A percentile compares a stretch with the other conserved stretches of the same genome.
phyloP scores from a whole-genome alignment of 768 basidiomycete species.

The Russula sp. region DNA sequence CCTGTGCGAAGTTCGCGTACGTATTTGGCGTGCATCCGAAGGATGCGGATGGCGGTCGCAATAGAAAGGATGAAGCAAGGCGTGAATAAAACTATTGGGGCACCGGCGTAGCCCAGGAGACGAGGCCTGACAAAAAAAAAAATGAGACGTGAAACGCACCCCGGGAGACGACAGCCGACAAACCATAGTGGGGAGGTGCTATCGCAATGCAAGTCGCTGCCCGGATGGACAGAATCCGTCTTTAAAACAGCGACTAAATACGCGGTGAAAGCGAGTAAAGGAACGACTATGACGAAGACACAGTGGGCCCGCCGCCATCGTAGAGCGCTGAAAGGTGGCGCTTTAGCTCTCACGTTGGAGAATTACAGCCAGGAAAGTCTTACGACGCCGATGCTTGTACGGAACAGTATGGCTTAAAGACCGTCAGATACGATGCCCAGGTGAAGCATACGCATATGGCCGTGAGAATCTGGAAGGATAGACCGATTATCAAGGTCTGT shows the following conservation, averaged over 20 bases:
- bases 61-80: conserved; percentile 53
- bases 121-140: conserved; percentile 48
- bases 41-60: conserved; percentile 39
- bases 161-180: conserved; percentile 26
- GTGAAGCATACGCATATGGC: conserved; percentile 34
- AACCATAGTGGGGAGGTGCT: conserved; percentile 58
- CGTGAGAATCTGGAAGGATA: conserved; percentile 32
- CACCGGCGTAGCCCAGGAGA: conserved; percentile 60
- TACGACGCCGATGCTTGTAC: conserved; percentile 22
- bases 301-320: conserved; percentile 48
- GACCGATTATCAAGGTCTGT: conserved; percentile 28
- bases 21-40: conserved; percentile 9
- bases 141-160: not conserved
- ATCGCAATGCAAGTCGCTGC: conserved; percentile 59
- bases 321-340: conserved; percentile 40
- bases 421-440: conserved; percentile 30
- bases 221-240: conserved; percentile 46
- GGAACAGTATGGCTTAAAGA: conserved; percentile 25
- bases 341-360: not conserved
- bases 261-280: conserved; percentile 44
- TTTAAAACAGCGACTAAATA: conserved; percentile 46
- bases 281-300: conserved; percentile 48
- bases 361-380: not conserved
- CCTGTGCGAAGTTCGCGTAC: not conserved
- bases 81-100: conserved; percentile 49